Evolutionary conservation across 1,139 yeast species (phyloP).

Genomic region (Spathaspora sp.): DNA sequence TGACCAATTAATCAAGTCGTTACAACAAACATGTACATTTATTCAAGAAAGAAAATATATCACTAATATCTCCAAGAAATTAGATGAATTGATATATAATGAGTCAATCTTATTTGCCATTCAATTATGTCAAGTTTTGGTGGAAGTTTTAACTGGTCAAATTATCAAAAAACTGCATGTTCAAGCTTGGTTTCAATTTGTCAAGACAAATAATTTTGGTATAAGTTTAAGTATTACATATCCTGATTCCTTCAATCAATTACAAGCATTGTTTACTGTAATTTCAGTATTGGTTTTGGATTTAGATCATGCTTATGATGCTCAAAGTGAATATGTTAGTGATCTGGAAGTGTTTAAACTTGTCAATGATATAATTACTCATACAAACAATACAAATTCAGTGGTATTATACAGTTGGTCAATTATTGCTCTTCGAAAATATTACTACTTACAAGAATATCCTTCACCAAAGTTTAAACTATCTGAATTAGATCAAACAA

Average conservation of each 20-base stretch:
- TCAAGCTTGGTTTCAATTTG: conserved; percentile 56
- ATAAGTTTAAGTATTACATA: conserved; percentile 25
- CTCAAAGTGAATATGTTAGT: conserved; percentile 35
- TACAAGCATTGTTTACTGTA: conserved; percentile 49
- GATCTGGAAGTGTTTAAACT: conserved; percentile 41
- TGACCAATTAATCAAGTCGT: conserved; percentile 21
- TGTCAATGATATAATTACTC: conserved; percentile 37
- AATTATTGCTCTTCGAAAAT: conserved; percentile 57
- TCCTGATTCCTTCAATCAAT: conserved; percentile 36
- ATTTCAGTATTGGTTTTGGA: conserved; percentile 55
- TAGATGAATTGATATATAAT: conserved; percentile 25
- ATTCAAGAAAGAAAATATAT: conserved; percentile 12
- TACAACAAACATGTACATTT: conserved; percentile 6
- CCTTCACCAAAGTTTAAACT: conserved; percentile 15
- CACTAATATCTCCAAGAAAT: conserved; percentile 15
- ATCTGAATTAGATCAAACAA: conserved; percentile 16
- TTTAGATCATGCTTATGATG: conserved; percentile 46
- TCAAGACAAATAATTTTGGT: conserved; percentile 44
- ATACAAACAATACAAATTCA: conserved; percentile 37
- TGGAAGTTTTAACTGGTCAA: conserved; percentile 34
- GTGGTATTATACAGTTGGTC: conserved; percentile 72
- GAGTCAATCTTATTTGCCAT: conserved; percentile 39
- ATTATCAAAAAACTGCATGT: conserved; percentile 20
- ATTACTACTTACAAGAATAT: conserved; percentile 45
- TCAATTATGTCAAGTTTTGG: conserved; percentile 45